phyloP scores from a whole-genome alignment of 805 yeast genomes.

The Lipomyces spencermartinsiae region DNA sequence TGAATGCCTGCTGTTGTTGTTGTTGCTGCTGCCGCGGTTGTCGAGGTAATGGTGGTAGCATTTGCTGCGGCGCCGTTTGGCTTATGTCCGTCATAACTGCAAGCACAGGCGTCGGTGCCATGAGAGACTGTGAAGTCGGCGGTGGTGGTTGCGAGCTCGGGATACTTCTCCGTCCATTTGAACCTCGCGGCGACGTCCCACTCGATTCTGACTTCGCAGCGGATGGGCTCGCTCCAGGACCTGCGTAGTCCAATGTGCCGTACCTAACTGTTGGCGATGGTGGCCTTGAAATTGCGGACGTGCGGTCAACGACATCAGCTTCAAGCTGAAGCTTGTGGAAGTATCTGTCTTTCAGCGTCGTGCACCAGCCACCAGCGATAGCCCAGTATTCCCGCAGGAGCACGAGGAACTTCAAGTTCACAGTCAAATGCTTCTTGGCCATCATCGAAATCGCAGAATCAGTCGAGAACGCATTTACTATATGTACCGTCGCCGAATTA shows the following conservation, averaged over 20 bases:
- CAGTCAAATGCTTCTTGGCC: conserved; percentile 46
- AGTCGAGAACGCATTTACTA: conserved; percentile 45
- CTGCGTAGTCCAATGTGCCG: conserved; percentile 36
- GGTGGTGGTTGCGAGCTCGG: conserved; percentile 9
- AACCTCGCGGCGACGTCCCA: conserved; percentile 26
- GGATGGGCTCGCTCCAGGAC: conserved; percentile 33
- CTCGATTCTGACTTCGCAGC: conserved; percentile 24
- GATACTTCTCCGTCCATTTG: conserved; percentile 20
- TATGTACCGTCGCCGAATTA: conserved; percentile 46
- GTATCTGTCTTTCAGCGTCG: conserved; percentile 45
- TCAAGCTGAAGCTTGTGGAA: conserved; percentile 37
- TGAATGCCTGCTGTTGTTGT: conserved; percentile 2
- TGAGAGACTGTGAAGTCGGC: background rate
- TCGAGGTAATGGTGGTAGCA: conserved; percentile 9
- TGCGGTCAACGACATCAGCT: conserved; percentile 19
- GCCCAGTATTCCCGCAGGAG: conserved; percentile 46
- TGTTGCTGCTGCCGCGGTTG: background rate
- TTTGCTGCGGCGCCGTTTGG: background rate
- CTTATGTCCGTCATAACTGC: background rate
- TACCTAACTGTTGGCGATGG: conserved; percentile 38
- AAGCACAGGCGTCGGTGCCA: background rate
- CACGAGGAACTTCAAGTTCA: conserved; percentile 44
- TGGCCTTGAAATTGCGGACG: conserved; percentile 30
- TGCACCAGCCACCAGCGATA: conserved; percentile 48
- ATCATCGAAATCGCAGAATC: conserved; percentile 42